Evolutionary conservation across 768 basidiomycete genomes (phyloP).

Genomic region (Boletus rubescentipes): DNA sequence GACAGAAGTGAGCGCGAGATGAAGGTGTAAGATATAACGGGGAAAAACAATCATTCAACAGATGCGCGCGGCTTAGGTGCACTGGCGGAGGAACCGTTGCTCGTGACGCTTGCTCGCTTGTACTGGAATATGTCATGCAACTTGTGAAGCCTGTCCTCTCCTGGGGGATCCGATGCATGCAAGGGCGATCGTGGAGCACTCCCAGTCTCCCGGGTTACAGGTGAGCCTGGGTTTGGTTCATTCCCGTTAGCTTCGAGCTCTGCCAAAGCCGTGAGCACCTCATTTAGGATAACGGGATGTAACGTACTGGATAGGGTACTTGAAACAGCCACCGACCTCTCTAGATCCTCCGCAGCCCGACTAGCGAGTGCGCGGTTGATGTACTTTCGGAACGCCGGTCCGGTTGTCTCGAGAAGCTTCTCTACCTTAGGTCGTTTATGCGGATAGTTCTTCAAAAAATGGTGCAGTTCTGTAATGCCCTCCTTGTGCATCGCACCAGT

Average conservation of each 20-base stretch:
- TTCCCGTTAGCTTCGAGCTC: slow-evolving; percentile 62
- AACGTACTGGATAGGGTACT: slow-evolving; percentile 76
- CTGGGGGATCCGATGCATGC: slow-evolving; percentile 34
- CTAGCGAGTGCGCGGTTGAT: slow-evolving; percentile 85
- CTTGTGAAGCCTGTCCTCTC: slow-evolving; percentile 68
- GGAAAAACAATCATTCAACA: slow-evolving; percentile 20
- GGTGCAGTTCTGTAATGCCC: slow-evolving; percentile 91
- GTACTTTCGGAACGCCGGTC: slow-evolving; percentile 88
- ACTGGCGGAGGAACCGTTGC: slow-evolving; percentile 39
- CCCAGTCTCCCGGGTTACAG: slow-evolving; percentile 30
- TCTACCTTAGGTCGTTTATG: slow-evolving; percentile 81
- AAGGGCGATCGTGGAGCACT: slow-evolving; percentile 37
- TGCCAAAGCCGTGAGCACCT: slow-evolving; percentile 28
- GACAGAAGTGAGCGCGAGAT: slow-evolving; percentile 16
- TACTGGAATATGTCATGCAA: slow-evolving; percentile 85
- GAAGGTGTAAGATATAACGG: slow-evolving; percentile 17
- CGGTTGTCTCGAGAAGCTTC: slow-evolving; percentile 85
- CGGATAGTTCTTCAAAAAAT: slow-evolving; percentile 89
- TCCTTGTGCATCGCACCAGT: slow-evolving; percentile 90
- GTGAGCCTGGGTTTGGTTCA: slow-evolving; percentile 35
- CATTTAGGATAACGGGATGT: not conserved
- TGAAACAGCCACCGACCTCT: slow-evolving; percentile 77
- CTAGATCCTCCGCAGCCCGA: slow-evolving; percentile 83
- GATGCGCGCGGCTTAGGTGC: slow-evolving; percentile 15
- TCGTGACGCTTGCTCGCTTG: slow-evolving; percentile 59